Evolutionary conservation across 2,329 filamentous ascomycete species (phyloP).

Genomic region (Coleophoma cylindrospora): DNA sequence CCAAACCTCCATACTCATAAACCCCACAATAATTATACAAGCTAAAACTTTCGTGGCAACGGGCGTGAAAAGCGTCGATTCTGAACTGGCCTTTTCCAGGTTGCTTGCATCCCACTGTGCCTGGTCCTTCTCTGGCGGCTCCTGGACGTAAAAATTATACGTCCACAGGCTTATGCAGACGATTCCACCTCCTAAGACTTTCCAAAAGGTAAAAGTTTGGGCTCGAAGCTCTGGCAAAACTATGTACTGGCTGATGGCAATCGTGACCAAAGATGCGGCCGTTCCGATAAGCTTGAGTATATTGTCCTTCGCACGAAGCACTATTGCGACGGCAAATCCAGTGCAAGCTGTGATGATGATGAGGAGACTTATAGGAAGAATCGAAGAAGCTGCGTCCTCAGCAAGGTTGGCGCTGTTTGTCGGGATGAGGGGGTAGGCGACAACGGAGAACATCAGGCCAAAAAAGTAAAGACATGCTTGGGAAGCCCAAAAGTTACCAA

Average conservation of each 20-base stretch:
- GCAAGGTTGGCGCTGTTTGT: not conserved
- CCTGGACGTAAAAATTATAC: slow-evolving; percentile 16
- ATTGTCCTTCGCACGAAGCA: slow-evolving; percentile 14
- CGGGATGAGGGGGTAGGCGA: slow-evolving; percentile 1
- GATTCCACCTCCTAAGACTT: slow-evolving; percentile 11
- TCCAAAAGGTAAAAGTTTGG: slow-evolving; percentile 10
- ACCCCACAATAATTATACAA: too few species aligned
- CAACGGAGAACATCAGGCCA: slow-evolving; percentile 10
- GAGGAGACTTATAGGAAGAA: not conserved
- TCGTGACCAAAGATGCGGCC: slow-evolving; percentile 10
- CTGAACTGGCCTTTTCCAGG: too few species aligned
- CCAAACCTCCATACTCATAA: too few species aligned
- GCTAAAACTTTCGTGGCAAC: too few species aligned
- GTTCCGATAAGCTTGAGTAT: slow-evolving; percentile 16
- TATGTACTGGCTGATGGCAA: slow-evolving; percentile 13
- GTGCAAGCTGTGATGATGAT: slow-evolving; percentile 3
- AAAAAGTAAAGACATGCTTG: slow-evolving; percentile 15
- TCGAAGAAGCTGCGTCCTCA: not conserved
- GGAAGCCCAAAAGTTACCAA: slow-evolving; percentile 15
- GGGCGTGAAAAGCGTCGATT: too few species aligned
- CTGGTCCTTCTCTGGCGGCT: not conserved
- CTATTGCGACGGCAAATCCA: slow-evolving; percentile 12
- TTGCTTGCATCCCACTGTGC: too few species aligned
- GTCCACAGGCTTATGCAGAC: slow-evolving; percentile 11
- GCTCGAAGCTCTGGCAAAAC: slow-evolving; percentile 10